phyloP scores from a whole-genome alignment of 2,329 filamentous ascomycete genomes.

The Cytospora mali region DNA sequence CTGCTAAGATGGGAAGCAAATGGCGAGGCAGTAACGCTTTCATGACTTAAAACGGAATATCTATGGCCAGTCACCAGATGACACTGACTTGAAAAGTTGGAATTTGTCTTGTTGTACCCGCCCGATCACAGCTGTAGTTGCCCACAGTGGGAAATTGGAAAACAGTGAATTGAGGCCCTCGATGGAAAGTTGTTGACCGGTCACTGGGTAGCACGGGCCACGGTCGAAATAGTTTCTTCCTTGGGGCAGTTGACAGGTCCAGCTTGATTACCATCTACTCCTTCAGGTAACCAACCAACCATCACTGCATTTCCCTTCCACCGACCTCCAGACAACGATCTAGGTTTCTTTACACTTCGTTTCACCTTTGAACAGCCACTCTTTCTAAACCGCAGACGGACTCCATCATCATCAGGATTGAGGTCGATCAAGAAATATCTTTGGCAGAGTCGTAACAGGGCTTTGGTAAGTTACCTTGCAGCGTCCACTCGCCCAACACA shows the following conservation, averaged over 20 bases:
- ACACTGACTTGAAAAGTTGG: neutral
- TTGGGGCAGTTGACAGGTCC: neutral
- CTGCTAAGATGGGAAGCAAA: neutral
- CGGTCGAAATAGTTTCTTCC: neutral
- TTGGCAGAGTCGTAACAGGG: neutral
- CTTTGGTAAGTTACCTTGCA: neutral
- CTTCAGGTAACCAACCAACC: neutral
- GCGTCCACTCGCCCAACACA: neutral
- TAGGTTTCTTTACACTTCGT: neutral
- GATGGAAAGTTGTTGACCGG: neutral
- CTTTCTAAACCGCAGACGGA: neutral
- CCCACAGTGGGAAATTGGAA: neutral
- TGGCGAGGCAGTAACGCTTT: neutral
- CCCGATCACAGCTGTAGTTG: neutral
- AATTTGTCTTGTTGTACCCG: neutral
- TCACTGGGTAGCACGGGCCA: neutral
- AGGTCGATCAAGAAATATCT: neutral
- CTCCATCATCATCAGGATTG: neutral
- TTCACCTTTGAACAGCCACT: neutral
- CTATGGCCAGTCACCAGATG: neutral
- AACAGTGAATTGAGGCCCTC: neutral
- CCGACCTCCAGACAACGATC: neutral
- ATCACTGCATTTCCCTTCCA: neutral
- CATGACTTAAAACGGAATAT: neutral
- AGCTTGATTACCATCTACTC: neutral